Evolutionary conservation across 108 stramenopile genomes (phyloP).

Genomic region (Skeletonema grethae): DNA sequence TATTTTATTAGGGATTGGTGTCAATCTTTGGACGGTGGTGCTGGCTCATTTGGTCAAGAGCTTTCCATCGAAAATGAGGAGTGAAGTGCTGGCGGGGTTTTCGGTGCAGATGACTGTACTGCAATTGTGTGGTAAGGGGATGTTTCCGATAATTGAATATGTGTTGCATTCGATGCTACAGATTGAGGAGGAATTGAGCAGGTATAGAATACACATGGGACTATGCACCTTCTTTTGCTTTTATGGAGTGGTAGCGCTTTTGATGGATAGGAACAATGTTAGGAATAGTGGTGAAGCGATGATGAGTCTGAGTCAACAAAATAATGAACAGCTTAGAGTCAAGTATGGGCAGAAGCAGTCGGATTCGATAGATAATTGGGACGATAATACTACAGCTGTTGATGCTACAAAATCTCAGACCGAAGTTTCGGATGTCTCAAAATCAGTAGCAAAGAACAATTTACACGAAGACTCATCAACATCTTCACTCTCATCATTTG

Average conservation of each 20-base stretch:
- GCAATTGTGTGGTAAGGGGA: conserved; percentile 33
- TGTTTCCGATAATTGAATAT: conserved; percentile 33
- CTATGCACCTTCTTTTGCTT: conserved; percentile 39
- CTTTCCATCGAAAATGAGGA: conserved; percentile 20
- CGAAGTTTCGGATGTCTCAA: background rate
- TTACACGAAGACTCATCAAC: background rate
- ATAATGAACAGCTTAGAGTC: background rate
- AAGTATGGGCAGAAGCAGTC: conserved; percentile 1
- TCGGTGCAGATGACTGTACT: conserved; percentile 28
- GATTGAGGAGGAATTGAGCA: conserved; percentile 24
- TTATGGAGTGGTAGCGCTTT: conserved; percentile 34
- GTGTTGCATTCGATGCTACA: conserved; percentile 15
- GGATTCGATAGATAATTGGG: conserved; percentile 8
- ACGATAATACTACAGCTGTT: conserved; percentile 3
- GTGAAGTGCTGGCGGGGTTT: conserved; percentile 34
- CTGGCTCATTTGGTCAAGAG: conserved; percentile 33
- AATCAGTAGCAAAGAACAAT: conserved; percentile 1
- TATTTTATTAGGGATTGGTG: conserved; percentile 21
- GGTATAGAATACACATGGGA: conserved; percentile 42
- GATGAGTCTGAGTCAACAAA: background rate
- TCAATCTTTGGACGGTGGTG: conserved; percentile 37
- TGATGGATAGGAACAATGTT: conserved; percentile 37
- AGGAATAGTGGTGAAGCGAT: background rate
- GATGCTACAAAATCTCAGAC: background rate
- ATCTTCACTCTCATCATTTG: conserved; percentile 13